Conservation (phyloP, 2,329 filamentous ascomycete species). For the Fusarium sp. region DNA sequence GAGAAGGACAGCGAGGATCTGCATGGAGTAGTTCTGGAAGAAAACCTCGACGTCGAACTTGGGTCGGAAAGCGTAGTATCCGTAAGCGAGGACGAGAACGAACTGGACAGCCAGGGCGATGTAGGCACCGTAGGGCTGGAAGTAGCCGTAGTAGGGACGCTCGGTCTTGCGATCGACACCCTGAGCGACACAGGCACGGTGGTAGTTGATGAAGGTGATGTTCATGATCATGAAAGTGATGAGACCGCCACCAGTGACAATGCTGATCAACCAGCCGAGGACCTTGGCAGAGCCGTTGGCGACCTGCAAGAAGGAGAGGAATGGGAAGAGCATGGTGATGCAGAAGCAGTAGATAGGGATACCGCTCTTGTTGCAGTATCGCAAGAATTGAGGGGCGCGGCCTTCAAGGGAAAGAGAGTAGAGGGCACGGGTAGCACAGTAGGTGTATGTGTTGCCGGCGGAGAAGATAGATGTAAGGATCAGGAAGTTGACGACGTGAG, state of each 20-base stretch:
- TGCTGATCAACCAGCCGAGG: constrained; percentile 64
- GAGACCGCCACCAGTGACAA: constrained; percentile 66
- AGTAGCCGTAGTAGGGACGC: constrained; percentile 66
- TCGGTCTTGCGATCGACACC: constrained; percentile 62
- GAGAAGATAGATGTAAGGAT: constrained; percentile 53
- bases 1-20: constrained; percentile 63
- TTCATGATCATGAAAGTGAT: constrained; percentile 70
- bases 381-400: constrained; percentile 62
- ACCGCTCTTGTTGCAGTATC: constrained; percentile 68
- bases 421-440: constrained; percentile 61
- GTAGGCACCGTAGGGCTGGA: constrained; percentile 54
- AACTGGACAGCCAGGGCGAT: constrained; percentile 56
- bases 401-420: constrained; percentile 62
- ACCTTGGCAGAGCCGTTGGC: constrained; percentile 60
- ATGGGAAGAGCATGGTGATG: constrained; percentile 63
- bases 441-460: constrained; percentile 52
- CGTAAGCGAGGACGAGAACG: constrained; percentile 61
- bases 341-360: constrained; percentile 68
- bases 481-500: constrained; percentile 67
- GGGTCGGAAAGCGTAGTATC: constrained; percentile 62
- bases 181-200: constrained; percentile 65
- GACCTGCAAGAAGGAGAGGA: constrained; percentile 63
- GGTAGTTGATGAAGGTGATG: constrained; percentile 59
- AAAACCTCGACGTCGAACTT: constrained; percentile 61
- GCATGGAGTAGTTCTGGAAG: constrained; percentile 67